Evolutionary conservation across 495 filamentous ascomycete species (phyloP), one percentile per base, ranked within the genome.

Genomic region (Ramalina peruviana): DNA sequence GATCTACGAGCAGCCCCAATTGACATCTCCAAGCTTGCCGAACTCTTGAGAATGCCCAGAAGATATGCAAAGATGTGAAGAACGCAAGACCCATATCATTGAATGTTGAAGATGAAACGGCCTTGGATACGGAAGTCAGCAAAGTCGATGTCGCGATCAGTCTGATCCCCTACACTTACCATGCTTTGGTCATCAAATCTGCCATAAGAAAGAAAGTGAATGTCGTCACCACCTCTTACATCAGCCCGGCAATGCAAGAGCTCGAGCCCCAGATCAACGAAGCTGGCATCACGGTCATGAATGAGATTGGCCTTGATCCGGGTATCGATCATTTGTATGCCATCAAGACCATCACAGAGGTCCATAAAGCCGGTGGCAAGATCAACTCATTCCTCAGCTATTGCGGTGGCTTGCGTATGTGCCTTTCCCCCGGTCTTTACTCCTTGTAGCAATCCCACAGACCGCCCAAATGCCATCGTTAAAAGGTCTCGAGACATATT

Each of bases 261-360:
- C 73, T 98, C 26, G 87, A 96, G 51, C 70, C 76, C 49, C 74
- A 81, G 54, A 79, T 75, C 62, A 95, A 95, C 74, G 82, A 83
- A 41, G 93, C 93, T 9, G 90, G 88, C 43, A 97, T 98, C 58
- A 94, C 88, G 0, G 88, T 98, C 51, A 85, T 98, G 84, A 96
- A 98, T 62, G 92, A 98, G 77, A 94, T 96, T 62, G 89, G 90
- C 50, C 65, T 94, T 41, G 80, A 73, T 50, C 71, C 67, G 17
- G 62, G 68, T 59, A 59, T 39, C n/a, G 48, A 93, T 59, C 87
- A 88, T 62, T 65, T 89, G 7, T 88, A 93, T 61, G 92, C 90
- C 23, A 73, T 98, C 61, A 86, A 90, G 72, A 88, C 82, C 39
- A 94, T 98, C 58, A 72, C 81, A 38, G 79, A 88, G 61, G 69